Conservation (phyloP, 495 filamentous ascomycete species). For the Chlorociboria aeruginascens region DNA sequence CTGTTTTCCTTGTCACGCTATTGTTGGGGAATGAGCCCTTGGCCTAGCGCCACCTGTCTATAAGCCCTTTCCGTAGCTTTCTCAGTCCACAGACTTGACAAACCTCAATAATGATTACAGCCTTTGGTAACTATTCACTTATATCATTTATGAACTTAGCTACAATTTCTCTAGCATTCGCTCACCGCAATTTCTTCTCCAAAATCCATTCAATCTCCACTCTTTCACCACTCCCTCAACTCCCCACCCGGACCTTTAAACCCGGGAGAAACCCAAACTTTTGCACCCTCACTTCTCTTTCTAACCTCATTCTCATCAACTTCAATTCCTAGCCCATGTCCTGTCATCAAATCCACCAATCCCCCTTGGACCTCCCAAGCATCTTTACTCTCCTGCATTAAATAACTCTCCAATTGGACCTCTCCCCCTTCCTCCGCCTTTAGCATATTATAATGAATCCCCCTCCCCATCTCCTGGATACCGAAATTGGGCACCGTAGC, state of each 20-base stretch:
- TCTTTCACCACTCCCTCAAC: constrained; percentile 56
- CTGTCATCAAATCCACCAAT: constrained; percentile 48
- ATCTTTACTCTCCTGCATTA: constrained; percentile 38
- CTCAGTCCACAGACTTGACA: too few species aligned
- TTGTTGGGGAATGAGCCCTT: too few species aligned
- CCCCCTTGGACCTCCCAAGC: constrained; percentile 57
- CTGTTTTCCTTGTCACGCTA: too few species aligned
- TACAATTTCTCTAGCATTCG: background rate
- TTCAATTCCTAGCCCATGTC: constrained; percentile 63
- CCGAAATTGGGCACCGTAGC: constrained; percentile 55
- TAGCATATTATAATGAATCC: constrained; percentile 62
- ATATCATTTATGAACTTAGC: too few species aligned
- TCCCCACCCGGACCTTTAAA: constrained; percentile 62
- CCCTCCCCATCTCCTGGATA: constrained; percentile 73
- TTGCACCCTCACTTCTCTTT: constrained; percentile 18
- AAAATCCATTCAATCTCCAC: background rate
- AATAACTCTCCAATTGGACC: constrained; percentile 57
- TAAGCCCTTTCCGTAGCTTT: too few species aligned
- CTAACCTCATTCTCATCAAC: constrained; percentile 56
- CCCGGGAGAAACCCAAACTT: constrained; percentile 35
- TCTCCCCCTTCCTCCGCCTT: constrained; percentile 21
- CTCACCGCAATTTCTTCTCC: background rate
- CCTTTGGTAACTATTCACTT: too few species aligned
- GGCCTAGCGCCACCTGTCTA: too few species aligned
- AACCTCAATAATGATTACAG: too few species aligned